These are phyloP conservation scores for Brettanomyces sp. DNA, from an alignment of 805 yeast genomes.

Conservation along the genomic window DNA sequence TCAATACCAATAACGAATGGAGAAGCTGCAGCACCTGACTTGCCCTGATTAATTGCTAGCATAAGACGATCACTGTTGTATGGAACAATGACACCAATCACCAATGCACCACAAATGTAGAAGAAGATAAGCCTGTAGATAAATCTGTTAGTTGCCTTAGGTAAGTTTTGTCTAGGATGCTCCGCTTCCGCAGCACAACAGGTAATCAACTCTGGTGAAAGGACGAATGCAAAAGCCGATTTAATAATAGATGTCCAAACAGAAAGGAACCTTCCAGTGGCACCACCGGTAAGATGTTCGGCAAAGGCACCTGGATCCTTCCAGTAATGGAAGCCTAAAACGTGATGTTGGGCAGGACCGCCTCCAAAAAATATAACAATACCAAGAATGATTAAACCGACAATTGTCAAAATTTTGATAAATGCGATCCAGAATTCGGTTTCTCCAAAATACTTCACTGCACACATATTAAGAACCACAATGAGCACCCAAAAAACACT, in stretches of 20 bases:
- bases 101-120: conserved; percentile 26
- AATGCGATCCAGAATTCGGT: conserved; percentile 60
- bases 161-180: conserved; percentile 23
- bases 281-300: conserved; percentile 39
- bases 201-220: conserved; percentile 25
- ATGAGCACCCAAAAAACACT: conserved; percentile 41
- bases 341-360: conserved; percentile 39
- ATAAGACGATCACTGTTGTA: conserved; percentile 32
- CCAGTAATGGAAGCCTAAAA: conserved; percentile 37
- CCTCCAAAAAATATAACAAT: conserved; percentile 58
- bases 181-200: conserved; percentile 25
- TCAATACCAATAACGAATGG: conserved; percentile 83
- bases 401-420: conserved; percentile 54
- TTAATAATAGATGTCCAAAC: conserved; percentile 54
- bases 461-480: conserved; percentile 37
- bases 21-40: conserved; percentile 62
- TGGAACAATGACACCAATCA: conserved; percentile 42
- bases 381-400: conserved; percentile 51
- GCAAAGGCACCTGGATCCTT: conserved; percentile 36
- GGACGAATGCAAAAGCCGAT: conserved; percentile 56
- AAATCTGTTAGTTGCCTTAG: conserved; percentile 25
- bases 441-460: conserved; percentile 43
- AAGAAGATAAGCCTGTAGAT: conserved; percentile 24
- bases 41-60: conserved; percentile 37
- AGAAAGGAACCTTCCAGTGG: conserved; percentile 55